Base-by-base conservation (phyloP, 2,329 filamentous ascomycete species). In the Ophiognomonia clavigignenti-juglandacearum region DNA sequence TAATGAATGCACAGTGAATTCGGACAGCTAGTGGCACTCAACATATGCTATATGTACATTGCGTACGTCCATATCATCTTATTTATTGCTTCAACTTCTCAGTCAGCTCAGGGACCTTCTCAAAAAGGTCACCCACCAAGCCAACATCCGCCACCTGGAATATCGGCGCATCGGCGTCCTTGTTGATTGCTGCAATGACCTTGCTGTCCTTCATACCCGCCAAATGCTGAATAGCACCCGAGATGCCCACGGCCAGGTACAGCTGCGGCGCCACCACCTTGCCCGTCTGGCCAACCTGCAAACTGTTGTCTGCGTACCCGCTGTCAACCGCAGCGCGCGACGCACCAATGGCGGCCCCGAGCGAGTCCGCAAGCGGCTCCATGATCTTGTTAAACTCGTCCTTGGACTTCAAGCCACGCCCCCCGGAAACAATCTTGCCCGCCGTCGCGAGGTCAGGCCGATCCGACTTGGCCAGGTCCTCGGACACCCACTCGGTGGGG, bases 121-220 rank as follows among this genome's bases (percentile, higher is more conserved):
- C 89, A 64, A 97, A 97, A 59, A 98, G 70, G 72, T 98, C 93
- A 34, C 91, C 92, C 5, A 98, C 92, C 43, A 98, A 73, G 11
- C 93, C 93, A 45, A 97, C 90, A 68, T 98, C 93, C 4, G 93
- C 93, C 50, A 98, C 83, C 70, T 98, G 93, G 77, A 98, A 98
- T 59, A 98, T 98, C 24, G 93, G 93, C 48, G 93, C 93, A 68
- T 98, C 93, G 4, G 83, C 75, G 63, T 98, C 93, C 74, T 98
- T 98, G 77, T 98, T 98, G 64, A 98, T 97, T 13, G 89, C 89
- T 19, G 92, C 93, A 71, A 98, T 98, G 50, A 98, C 93, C 75
- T 98, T 98, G 75, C 90, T 96, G 64, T 98, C 93, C 79, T 98
- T 98, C 93, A 98, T 98, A 64, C 93, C 93, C 26, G 93, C 93